Evolutionary conservation across 1,284 basidiomycete species (phyloP).

Genomic region (Vanrija pseudolonga): DNA sequence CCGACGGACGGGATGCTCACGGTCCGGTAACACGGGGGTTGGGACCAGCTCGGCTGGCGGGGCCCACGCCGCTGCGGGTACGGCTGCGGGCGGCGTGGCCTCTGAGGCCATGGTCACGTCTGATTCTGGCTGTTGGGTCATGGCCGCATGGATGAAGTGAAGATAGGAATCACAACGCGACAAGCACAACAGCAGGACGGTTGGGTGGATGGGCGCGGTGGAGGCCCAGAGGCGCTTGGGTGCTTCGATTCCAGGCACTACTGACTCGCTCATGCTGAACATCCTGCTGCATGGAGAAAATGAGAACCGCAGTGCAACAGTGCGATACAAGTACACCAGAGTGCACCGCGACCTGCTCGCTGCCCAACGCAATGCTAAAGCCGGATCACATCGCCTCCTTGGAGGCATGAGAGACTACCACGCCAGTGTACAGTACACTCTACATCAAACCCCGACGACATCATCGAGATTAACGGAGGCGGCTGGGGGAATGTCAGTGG

Average conservation of each 20-base stretch:
- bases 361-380: conserved; percentile 12
- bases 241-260: no score
- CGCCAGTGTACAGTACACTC: conserved; percentile 19
- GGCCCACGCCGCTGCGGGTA: not conserved
- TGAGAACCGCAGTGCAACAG: not conserved
- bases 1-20: not conserved
- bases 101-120: not conserved
- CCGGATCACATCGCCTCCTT: conserved; percentile 19
- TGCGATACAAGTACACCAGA: not conserved
- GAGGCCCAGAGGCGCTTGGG: no score
- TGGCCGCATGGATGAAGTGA: not conserved
- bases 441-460: conserved; percentile 9
- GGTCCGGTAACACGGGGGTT: not conserved
- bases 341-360: not conserved
- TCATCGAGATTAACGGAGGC: conserved; percentile 22
- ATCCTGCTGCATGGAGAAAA: not conserved
- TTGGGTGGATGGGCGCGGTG: no score
- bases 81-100: not conserved
- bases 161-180: not conserved
- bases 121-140: not conserved
- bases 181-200: not conserved
- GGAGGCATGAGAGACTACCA: conserved; percentile 18
- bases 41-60: not conserved
- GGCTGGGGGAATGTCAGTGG: conserved; percentile 10
- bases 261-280: no score